A percentile compares a stretch with the other conserved stretches of the same genome.
These are phyloP conservation scores for Melampsora medusae DNA, from an alignment of 1,284 basidiomycete genomes.

Conservation along the genomic window DNA sequence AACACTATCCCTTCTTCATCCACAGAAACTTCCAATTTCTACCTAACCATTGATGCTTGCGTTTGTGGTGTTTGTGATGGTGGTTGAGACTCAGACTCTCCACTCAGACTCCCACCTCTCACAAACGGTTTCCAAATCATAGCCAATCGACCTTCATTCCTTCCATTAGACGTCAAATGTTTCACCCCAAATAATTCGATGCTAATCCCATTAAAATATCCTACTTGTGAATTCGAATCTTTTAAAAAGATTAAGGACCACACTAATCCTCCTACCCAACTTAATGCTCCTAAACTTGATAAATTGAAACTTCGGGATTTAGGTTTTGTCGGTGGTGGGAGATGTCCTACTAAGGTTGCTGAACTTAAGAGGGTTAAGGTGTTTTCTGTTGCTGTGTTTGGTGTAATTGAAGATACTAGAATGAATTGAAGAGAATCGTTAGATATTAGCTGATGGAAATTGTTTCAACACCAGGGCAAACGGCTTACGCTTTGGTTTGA, in stretches of 20 bases:
- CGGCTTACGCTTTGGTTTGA: slow-evolving; percentile 40
- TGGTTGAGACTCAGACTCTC: no score
- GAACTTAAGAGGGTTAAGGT: slow-evolving; percentile 12
- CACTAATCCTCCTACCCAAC: slow-evolving; percentile 24
- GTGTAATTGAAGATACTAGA: neutral
- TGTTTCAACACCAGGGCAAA: neutral
- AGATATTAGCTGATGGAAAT: neutral
- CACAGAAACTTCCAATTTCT: no score
- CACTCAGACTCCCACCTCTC: no score
- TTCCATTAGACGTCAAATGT: neutral
- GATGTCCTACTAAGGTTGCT: slow-evolving; percentile 33
- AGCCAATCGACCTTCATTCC: neutral
- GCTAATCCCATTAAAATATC: neutral
- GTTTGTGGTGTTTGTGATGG: no score
- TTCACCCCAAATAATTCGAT: slow-evolving; percentile 4
- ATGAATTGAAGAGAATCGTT: neutral
- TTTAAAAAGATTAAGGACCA: slow-evolving; percentile 43
- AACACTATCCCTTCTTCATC: no score
- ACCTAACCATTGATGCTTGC: no score
- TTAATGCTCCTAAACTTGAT: slow-evolving; percentile 1
- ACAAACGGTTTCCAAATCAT: slow-evolving; percentile 3
- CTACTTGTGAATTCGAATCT: slow-evolving; percentile 27
- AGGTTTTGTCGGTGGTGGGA: slow-evolving; percentile 1
- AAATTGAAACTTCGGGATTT: slow-evolving; percentile 14
- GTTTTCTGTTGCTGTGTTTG: slow-evolving; percentile 5